Conservation (phyloP, 352 stramenopile species). For the Globisporangium radiosum region DNA sequence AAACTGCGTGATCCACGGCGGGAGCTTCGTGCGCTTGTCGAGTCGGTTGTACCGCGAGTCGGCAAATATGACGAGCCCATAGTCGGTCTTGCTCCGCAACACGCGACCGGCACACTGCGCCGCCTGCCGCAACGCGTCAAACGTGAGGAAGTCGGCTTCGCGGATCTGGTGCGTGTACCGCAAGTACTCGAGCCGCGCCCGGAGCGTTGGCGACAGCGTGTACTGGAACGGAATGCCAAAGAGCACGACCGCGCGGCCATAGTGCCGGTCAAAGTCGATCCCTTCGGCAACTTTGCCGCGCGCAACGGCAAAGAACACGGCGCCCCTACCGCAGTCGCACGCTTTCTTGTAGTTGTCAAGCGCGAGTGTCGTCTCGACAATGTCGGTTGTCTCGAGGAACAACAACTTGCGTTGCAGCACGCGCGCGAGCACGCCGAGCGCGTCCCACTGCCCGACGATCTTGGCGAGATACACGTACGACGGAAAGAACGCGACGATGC, state of each 20-base stretch:
- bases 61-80: slow-evolving; percentile 98
- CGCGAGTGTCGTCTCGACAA: slow-evolving; percentile 98
- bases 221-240: slow-evolving; percentile 99
- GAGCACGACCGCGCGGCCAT: slow-evolving; percentile 96
- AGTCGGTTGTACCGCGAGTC: slow-evolving; percentile 97
- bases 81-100: slow-evolving; percentile 98
- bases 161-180: slow-evolving; percentile 90
- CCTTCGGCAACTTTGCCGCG: slow-evolving; percentile 98
- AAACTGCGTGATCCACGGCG: slow-evolving; percentile 98
- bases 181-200: slow-evolving; percentile 95
- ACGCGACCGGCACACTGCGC: slow-evolving; percentile 97
- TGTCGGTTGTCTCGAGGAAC: slow-evolving; percentile 99
- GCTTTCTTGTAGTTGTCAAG: slow-evolving; percentile 98
- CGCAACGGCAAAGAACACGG: slow-evolving; percentile 98
- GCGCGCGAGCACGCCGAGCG: slow-evolving; percentile 86
- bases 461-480: slow-evolving; percentile 99
- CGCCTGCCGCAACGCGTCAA: slow-evolving; percentile 97
- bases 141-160: slow-evolving; percentile 97
- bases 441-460: slow-evolving; percentile 97
- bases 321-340: slow-evolving; percentile 93
- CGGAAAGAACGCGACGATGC: slow-evolving; percentile 99
- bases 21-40: slow-evolving; percentile 97
- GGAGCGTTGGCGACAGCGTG: slow-evolving; percentile 90
- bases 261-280: slow-evolving; percentile 99
- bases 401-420: slow-evolving; percentile 96